phyloP scores from a whole-genome alignment of 306 rosid species.

The Cucumis melo region DNA sequence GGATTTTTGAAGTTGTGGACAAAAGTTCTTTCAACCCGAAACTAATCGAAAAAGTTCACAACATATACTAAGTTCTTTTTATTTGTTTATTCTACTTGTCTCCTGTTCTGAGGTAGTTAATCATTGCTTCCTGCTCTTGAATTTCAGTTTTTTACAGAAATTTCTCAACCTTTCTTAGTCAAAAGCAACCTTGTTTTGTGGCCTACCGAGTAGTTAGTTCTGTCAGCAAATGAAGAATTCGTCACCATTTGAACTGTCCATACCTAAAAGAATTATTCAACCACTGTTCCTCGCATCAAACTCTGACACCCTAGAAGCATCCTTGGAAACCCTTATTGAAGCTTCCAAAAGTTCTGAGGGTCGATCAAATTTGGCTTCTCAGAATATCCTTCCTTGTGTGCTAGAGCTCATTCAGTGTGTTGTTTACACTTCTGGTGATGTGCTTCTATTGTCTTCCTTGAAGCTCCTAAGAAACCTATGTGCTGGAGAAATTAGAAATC shows the following conservation, averaged over 20 bases:
- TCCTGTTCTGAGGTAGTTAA: background rate
- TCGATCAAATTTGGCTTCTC: conserved; percentile 32
- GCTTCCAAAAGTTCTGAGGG: conserved; percentile 33
- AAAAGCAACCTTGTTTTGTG: background rate
- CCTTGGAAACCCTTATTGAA: conserved; percentile 31
- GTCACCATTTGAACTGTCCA: conserved; percentile 14
- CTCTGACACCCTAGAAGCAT: conserved; percentile 18
- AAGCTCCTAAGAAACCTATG: conserved; percentile 58
- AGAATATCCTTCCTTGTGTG: conserved; percentile 23
- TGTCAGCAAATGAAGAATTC: conserved; percentile 14
- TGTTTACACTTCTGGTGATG: conserved; percentile 7
- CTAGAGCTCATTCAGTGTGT: conserved; percentile 19
- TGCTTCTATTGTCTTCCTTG: conserved; percentile 23
- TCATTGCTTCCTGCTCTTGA: background rate
- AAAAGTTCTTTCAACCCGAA: no score
- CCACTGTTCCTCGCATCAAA: conserved; percentile 24
- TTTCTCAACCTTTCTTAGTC: background rate
- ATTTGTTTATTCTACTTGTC: background rate
- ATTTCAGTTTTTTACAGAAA: background rate
- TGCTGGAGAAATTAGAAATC: conserved; percentile 50
- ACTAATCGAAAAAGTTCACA: no score
- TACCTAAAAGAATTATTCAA: conserved; percentile 23
- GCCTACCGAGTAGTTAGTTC: background rate
- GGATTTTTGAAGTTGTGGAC: no score
- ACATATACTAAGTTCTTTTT: background rate